A percentile compares a stretch with the other conserved stretches of the same genome.
These are phyloP conservation scores for Exophiala aquamarina DNA, from an alignment of 2,329 filamentous ascomycete genomes.

Conservation along the genomic window DNA sequence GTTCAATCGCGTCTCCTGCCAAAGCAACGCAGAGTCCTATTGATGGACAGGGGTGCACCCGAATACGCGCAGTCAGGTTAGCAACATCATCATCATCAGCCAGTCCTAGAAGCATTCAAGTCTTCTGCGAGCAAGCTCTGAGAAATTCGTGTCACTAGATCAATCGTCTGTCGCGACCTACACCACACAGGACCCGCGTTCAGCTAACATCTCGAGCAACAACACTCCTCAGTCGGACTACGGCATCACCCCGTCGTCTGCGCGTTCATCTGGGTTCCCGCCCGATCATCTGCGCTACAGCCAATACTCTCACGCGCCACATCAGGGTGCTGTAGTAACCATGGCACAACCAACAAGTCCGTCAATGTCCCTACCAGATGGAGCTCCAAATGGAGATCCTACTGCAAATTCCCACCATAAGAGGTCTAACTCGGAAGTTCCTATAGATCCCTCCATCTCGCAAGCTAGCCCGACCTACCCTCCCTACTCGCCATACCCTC, in stretches of 20 bases:
- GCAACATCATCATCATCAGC: constrained; percentile 67
- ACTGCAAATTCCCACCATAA: constrained; percentile 56
- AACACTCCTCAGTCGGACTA: constrained; percentile 89
- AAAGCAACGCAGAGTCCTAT: constrained; percentile 10
- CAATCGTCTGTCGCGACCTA: constrained; percentile 91
- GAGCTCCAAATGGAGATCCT: constrained; percentile 69
- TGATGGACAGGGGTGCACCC: constrained; percentile 63
- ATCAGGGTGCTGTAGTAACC: constrained; percentile 74
- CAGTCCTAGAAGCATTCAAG: constrained; percentile 52
- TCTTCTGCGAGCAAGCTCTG: constrained; percentile 23
- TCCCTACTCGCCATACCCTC: constrained; percentile 83
- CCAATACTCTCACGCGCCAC: constrained; percentile 73
- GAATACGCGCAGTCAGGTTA: constrained; percentile 89
- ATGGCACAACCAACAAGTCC: constrained; percentile 99
- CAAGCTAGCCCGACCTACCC: constrained; percentile 90
- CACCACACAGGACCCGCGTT: constrained; percentile 75
- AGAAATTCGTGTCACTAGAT: constrained; percentile 60
- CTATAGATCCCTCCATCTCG: constrained; percentile 98
- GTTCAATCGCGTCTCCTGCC: constrained; percentile 14
- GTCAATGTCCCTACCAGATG: constrained; percentile 87
- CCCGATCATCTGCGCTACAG: constrained; percentile 72
- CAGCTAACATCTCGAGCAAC: constrained; percentile 69
- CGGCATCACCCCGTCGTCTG: constrained; percentile 71
- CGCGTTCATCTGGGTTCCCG: constrained; percentile 80
- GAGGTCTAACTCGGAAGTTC: constrained; percentile 94